Evolutionary conservation across 352 stramenopile genomes (phyloP).

Genomic region (Phytopythium cucurbitacearum): DNA sequence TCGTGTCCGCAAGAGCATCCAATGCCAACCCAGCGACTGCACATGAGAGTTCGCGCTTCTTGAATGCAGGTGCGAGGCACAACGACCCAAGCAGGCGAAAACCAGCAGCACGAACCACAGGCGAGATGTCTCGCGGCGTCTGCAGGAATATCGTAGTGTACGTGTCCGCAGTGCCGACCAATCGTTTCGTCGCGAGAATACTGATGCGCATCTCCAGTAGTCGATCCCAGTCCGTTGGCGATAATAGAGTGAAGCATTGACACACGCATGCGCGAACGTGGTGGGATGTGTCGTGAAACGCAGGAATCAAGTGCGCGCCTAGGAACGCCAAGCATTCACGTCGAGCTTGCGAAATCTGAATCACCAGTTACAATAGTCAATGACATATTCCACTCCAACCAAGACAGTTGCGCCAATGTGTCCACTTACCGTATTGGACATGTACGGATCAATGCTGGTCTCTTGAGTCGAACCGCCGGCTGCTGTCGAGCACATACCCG

Average conservation of each 20-base stretch:
- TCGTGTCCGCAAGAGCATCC: constrained; percentile 63
- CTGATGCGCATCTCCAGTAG: constrained; percentile 27
- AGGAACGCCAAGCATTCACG: constrained; percentile 71
- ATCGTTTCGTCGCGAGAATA: neutral
- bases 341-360: neutral
- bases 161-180: constrained; percentile 15
- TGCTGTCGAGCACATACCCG: neutral
- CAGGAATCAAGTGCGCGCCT: constrained; percentile 70
- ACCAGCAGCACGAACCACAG: constrained; percentile 71
- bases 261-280: constrained; percentile 84
- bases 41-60: constrained; percentile 63
- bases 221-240: constrained; percentile 55
- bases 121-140: constrained; percentile 72
- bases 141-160: constrained; percentile 76
- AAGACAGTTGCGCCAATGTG: too few relatives aligned
- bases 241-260: constrained; percentile 83
- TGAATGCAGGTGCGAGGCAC: constrained; percentile 69
- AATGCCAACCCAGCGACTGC: constrained; percentile 59
- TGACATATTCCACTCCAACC: too few relatives aligned
- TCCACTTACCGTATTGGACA: too few relatives aligned
- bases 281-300: constrained; percentile 82
- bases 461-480: too few relatives aligned
- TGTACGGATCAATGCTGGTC: too few relatives aligned
- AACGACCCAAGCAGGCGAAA: constrained; percentile 78
- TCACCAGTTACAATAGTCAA: neutral